phyloP scores from a whole-genome alignment of 2,329 filamentous ascomycete species.

The Fonsecaea multimorphosa region DNA sequence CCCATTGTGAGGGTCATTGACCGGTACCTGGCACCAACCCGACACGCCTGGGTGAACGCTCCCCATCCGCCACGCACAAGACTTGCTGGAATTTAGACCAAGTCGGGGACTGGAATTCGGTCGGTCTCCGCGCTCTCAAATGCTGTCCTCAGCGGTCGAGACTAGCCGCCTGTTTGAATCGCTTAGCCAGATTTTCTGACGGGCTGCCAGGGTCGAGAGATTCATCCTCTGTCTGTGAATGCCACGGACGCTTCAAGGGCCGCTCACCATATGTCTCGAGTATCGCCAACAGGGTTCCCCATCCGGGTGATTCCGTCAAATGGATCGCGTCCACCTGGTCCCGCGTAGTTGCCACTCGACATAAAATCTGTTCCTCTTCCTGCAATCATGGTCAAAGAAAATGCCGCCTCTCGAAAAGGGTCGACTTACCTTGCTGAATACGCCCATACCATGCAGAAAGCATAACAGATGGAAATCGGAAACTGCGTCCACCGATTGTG shows the following conservation, averaged over 20 bases:
- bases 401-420: constrained; percentile 30
- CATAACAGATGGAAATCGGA: constrained; percentile 96
- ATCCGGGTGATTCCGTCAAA: constrained; percentile 84
- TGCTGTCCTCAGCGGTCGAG: constrained; percentile 32
- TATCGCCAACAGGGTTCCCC: constrained; percentile 92
- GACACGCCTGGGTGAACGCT: background rate
- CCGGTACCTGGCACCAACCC: too few relatives aligned
- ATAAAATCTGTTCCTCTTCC: constrained; percentile 89
- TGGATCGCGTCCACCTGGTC: constrained; percentile 81
- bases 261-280: constrained; percentile 94
- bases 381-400: constrained; percentile 49
- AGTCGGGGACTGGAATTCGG: background rate
- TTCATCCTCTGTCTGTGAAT: constrained; percentile 44
- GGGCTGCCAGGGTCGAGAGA: constrained; percentile 56
- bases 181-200: constrained; percentile 66
- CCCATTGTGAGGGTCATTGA: background rate
- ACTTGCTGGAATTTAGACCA: constrained; percentile 7
- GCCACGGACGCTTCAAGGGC: constrained; percentile 49
- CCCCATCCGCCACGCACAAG: constrained; percentile 18
- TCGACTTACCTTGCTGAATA: constrained; percentile 78
- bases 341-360: constrained; percentile 80
- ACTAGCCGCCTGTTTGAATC: constrained; percentile 62
- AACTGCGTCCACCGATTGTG: constrained; percentile 69
- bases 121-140: background rate
- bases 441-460: constrained; percentile 79